Evolutionary conservation across 352 stramenopile genomes (phyloP), one percentile per base, ranked within the genome.

Genomic region (Globisporangium rhizosaccharum): DNA sequence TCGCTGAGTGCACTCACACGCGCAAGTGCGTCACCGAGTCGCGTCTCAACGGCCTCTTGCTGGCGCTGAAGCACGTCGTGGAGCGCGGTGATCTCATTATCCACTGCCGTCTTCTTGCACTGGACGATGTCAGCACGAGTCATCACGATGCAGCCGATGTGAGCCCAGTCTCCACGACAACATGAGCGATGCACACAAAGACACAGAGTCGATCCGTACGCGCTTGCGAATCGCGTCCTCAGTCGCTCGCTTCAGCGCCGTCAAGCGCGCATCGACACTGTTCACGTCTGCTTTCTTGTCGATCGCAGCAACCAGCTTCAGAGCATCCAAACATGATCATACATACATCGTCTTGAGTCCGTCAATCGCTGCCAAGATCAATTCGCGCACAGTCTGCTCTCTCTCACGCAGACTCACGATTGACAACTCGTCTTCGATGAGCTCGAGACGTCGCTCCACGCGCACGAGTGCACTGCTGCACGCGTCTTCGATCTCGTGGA

Each of bases 371-470:
- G 30, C 9, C 30, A 8, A 3, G 30, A 36, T 36, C 30, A 3
- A 8, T 8, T 36, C 30, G 9, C 30, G 30, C 30, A 36, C 30
- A 36, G 30, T 36, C 9, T 36, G 30, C 30, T 36, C 30, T 36
- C 30, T 36, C 30, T 10, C 4, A 36, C 30, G 30, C 33, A 39
- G 33, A 65, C 68, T 0, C 39, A 88, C 64, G 44, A 81, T 68
- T 4, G 62, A 67, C 45, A 88, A 66, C 59, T 88, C 76, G 54
- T 87, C 76, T 65, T 88, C 79, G 4, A 88, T 14, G 18, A 88
- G 58, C 47, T 55, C 59, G 25, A 87, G 55, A 25, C 74, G 65
- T 17, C 63, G 65, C 53, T 82, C 64, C n/a, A 72, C 28, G 26
- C 70, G 75, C 8, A 36, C 14, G 8, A 77, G 20, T 17, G 33